Base-by-base conservation (phyloP, 345 rosid species). In the Arabis hirsuta region DNA sequence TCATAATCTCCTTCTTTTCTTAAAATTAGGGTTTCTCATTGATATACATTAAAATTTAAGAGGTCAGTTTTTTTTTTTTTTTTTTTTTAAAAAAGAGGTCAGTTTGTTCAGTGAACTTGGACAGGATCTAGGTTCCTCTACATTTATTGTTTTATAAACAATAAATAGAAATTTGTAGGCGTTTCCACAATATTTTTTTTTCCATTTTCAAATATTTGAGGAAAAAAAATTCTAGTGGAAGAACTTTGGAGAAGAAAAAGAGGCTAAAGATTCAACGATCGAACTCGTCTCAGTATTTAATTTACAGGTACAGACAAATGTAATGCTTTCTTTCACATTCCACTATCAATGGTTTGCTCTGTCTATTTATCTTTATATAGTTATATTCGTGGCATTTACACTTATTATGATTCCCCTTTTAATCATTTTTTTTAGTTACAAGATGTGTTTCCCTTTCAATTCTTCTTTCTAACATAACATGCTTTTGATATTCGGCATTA, bases 261-360 rank as follows among this genome's bases (percentile, higher is more conserved):
- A 41, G 19, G 64, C 66, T 58, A 69, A 56, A 19, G 2, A 14
- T 6, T 9, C 38, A 4, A 32, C 62, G 8, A 43, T 43, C 69
- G 14, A 54, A 62, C 39, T 59, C 52, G 13, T 39, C 59, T 11
- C 42, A 26, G 36, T 39, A 8, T 50, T 32, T 27, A 39, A 50
- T 51, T 42, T 43, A 4, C 67, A 74, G 78, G 78, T 74, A 48
- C 41, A 36, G 3, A 19, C 16, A 16, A 46, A 62, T 22, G 24
- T 36, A 24, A 66, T 65, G 66, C 65, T 50, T 31, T 73, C 47
- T 58, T 42, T 73, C 47, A 42, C 55, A 54, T 73, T 59, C 78
- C 67, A 73, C 53, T 58, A 56, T 66, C 60, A 29, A 66, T 58
- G 66, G 73, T 58, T 74, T 58, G 54, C 47, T 57, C 54, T 29